A percentile compares a stretch with the other conserved stretches of the same genome.
Conservation (phyloP, 1,284 basidiomycete species). For the Fomitopsis schrenkii region DNA sequence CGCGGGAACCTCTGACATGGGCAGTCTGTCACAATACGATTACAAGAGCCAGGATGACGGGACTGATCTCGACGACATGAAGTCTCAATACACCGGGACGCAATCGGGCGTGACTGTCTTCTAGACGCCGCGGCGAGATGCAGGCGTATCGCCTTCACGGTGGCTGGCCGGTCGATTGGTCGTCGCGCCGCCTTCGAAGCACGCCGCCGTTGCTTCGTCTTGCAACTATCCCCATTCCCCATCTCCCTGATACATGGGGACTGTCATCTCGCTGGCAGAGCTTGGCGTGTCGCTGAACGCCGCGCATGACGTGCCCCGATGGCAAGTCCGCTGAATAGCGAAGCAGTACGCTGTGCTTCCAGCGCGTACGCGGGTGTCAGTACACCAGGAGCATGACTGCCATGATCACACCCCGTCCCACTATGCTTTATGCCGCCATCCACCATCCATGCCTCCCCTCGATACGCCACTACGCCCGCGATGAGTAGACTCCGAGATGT, state of each 20-base stretch:
- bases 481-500: not conserved
- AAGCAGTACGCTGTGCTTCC: not conserved
- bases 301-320: not conserved
- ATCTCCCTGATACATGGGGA: not conserved
- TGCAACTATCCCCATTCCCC: slow-evolving; percentile 15
- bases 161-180: slow-evolving; percentile 3
- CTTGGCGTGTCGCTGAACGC: not conserved
- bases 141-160: slow-evolving; percentile 15
- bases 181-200: slow-evolving; percentile 1
- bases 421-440: not conserved
- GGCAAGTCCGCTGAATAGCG: slow-evolving; percentile 2
- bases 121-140: slow-evolving; percentile 30
- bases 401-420: not conserved
- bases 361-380: not conserved
- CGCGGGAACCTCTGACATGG: slow-evolving; percentile 72
- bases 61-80: slow-evolving; percentile 75
- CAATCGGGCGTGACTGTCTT: slow-evolving; percentile 82
- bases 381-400: not conserved
- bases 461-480: not conserved
- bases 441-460: not conserved
- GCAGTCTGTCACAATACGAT: slow-evolving; percentile 73
- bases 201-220: slow-evolving; percentile 16
- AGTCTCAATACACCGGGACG: slow-evolving; percentile 78
- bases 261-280: not conserved
- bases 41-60: slow-evolving; percentile 85